Evolutionary conservation across 164 flowering plant species (phyloP).

Genomic region (Vitis labrusca): DNA sequence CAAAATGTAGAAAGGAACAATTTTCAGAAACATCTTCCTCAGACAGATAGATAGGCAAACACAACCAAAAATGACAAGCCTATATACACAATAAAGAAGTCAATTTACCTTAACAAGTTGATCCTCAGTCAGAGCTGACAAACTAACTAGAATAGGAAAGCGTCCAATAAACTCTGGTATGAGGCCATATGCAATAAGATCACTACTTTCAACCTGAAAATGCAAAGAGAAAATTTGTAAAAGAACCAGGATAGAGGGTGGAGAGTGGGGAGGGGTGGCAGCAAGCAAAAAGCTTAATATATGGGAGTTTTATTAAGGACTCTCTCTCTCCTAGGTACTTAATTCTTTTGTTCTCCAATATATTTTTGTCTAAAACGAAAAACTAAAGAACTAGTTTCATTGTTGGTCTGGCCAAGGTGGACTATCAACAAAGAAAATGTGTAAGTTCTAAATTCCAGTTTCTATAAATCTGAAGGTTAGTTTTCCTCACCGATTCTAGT

Average conservation of each 20-base stretch:
- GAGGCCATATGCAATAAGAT: constrained; percentile 92
- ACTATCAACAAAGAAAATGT: neutral
- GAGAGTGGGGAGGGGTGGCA: too few species aligned
- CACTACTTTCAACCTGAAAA: constrained; percentile 92
- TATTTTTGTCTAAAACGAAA: too few species aligned
- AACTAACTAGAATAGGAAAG: constrained; percentile 88
- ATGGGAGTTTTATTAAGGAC: too few species aligned
- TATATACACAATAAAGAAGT: neutral
- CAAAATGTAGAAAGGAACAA: too few species aligned
- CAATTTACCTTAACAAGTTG: constrained; percentile 86
- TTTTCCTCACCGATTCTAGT: constrained; percentile 68
- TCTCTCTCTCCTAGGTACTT: too few species aligned
- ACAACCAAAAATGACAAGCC: neutral
- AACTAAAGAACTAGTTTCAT: too few species aligned
- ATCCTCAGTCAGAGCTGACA: constrained; percentile 87
- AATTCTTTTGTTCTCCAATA: too few species aligned
- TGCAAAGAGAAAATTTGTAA: neutral
- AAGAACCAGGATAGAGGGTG: too few species aligned
- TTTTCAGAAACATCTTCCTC: too few species aligned
- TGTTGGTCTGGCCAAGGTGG: too few species aligned
- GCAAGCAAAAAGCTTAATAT: too few species aligned
- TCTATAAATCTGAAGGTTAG: neutral
- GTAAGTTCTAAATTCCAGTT: neutral
- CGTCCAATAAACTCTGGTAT: constrained; percentile 99
- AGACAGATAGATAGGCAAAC: neutral